phyloP scores from a whole-genome alignment of 2,329 filamentous ascomycete genomes.

The Fusarium newnesense region DNA sequence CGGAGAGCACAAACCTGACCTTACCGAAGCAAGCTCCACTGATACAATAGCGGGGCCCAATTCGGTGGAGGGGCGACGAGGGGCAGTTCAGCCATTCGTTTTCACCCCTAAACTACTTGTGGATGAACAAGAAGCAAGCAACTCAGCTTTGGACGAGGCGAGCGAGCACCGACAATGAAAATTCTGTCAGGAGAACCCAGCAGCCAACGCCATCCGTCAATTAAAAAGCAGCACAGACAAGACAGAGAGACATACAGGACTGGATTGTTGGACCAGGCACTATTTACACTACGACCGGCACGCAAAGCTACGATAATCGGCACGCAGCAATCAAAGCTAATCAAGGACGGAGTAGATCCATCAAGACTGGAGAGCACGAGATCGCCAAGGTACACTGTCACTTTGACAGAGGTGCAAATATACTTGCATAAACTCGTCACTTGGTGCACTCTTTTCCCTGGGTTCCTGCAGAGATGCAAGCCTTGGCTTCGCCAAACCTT shows the following conservation, averaged over 20 bases:
- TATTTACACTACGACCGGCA: conserved; percentile 15
- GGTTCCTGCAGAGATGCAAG: conserved; percentile 33
- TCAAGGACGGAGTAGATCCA: background rate
- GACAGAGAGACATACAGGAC: background rate
- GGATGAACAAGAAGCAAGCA: conserved; percentile 33
- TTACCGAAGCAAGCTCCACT: conserved; percentile 23
- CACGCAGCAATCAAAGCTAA: conserved; percentile 10
- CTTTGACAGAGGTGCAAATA: conserved; percentile 8
- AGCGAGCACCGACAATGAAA: conserved; percentile 43
- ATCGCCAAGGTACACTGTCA: conserved; percentile 28
- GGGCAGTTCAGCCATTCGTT: conserved; percentile 19
- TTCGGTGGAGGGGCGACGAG: conserved; percentile 40
- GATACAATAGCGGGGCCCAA: conserved; percentile 42
- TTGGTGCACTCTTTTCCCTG: conserved; percentile 13
- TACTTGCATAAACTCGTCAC: conserved; percentile 23
- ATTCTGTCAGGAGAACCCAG: conserved; percentile 48
- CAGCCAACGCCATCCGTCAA: conserved; percentile 27
- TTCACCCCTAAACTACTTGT: conserved; percentile 36
- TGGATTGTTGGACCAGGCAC: conserved; percentile 36
- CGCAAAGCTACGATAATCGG: conserved; percentile 18
- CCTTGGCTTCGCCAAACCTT: conserved; percentile 36
- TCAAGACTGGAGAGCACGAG: background rate
- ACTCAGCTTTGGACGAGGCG: conserved; percentile 37
- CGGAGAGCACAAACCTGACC: conserved; percentile 14
- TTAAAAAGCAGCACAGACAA: conserved; percentile 40